phyloP scores from a whole-genome alignment of 192 early-diverging fungal species.

The Mortierella hygrophila region DNA sequence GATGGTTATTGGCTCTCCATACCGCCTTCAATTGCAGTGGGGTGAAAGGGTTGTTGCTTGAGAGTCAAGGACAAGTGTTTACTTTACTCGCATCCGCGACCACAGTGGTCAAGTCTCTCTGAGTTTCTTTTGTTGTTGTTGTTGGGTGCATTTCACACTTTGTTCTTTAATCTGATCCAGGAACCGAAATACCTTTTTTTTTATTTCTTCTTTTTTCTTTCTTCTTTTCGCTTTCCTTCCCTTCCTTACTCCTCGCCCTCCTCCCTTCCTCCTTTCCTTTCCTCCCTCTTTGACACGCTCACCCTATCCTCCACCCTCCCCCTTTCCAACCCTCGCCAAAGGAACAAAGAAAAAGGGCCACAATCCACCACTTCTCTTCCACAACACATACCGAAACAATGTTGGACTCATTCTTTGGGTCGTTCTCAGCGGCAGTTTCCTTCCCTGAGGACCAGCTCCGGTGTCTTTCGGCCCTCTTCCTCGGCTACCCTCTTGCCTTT shows the following conservation, averaged over 20 bases:
- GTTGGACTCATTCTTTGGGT: conserved; percentile 48
- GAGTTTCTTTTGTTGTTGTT: neutral
- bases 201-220: neutral
- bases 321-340: no score
- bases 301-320: neutral
- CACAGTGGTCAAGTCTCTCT: neutral
- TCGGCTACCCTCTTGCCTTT: conserved; percentile 69
- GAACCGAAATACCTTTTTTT: neutral
- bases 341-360: neutral
- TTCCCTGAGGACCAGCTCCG: conserved; percentile 70
- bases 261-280: neutral
- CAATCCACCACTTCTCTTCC: neutral
- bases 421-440: conserved; percentile 46
- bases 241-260: neutral
- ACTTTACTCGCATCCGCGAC: neutral
- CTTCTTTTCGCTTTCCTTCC: neutral
- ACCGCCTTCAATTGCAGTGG: neutral
- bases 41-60: neutral
- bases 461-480: conserved; percentile 64
- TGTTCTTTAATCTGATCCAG: neutral
- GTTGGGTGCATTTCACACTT: conserved; percentile 8
- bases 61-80: neutral
- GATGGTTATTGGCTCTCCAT: neutral
- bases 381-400: conserved; percentile 2
- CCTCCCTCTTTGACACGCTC: neutral